phyloP scores from a whole-genome alignment of 345 rosid genomes.

The Populus alba region DNA sequence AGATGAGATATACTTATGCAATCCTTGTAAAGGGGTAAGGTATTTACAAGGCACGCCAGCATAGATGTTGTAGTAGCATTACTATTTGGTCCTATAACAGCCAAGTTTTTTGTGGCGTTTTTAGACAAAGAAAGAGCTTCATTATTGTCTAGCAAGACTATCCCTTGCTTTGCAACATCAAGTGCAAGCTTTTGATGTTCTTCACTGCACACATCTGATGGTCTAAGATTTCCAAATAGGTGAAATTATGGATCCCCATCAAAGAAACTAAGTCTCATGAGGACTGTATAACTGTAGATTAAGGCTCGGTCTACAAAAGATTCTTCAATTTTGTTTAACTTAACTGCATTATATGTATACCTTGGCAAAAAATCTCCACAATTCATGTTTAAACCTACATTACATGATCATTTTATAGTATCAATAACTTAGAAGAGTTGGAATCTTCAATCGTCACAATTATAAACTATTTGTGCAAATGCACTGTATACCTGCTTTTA shows the following conservation, averaged over 20 bases:
- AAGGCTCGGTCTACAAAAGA: conserved; percentile 43
- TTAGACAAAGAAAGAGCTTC: conserved; percentile 48
- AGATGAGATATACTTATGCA: conserved; percentile 28
- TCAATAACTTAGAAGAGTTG: background rate
- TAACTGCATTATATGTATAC: conserved; percentile 39
- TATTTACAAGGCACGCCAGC: conserved; percentile 47
- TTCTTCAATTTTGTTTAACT: conserved; percentile 35
- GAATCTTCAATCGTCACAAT: background rate
- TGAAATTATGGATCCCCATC: conserved; percentile 44
- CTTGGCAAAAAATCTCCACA: conserved; percentile 42
- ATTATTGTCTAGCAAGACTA: conserved; percentile 39
- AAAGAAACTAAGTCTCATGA: conserved; percentile 55
- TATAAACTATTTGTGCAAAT: background rate
- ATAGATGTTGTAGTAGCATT: conserved; percentile 42
- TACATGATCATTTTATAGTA: background rate
- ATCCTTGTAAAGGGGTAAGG: conserved; percentile 49
- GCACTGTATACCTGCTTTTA: conserved; percentile 37
- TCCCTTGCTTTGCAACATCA: conserved; percentile 51
- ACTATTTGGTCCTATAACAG: conserved; percentile 49
- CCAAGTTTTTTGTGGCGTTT: conserved; percentile 19
- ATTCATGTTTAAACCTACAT: conserved; percentile 49
- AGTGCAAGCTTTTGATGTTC: conserved; percentile 41
- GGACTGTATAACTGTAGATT: conserved; percentile 36
- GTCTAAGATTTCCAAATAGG: conserved; percentile 45
- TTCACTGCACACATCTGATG: conserved; percentile 41